A percentile compares a stretch with the other conserved stretches of the same genome.
Conservation (phyloP, 116 monocot genomes). For the Cymodocea nodosa region DNA sequence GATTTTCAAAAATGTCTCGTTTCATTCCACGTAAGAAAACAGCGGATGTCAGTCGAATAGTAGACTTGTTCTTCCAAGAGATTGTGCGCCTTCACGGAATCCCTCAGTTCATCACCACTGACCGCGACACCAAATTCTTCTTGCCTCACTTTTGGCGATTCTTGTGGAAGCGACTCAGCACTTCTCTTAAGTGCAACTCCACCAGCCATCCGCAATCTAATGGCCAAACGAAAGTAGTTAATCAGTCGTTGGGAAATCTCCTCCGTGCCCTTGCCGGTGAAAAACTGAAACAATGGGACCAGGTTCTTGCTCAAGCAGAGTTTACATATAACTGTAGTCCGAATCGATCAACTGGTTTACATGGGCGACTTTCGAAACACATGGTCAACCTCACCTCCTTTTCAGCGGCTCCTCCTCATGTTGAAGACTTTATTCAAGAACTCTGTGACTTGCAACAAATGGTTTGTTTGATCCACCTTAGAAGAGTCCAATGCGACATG, state of each 20-base stretch:
- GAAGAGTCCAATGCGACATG: too few species aligned
- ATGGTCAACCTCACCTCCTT: too few species aligned
- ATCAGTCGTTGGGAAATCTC: background rate
- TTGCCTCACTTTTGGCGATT: background rate
- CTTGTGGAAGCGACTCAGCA: background rate
- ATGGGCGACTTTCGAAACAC: background rate
- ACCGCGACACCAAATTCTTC: constrained; percentile 1
- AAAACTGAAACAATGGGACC: background rate
- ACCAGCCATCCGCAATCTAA: too few species aligned
- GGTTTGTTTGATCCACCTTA: too few species aligned
- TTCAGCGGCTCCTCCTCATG: too few species aligned
- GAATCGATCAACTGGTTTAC: background rate
- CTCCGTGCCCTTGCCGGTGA: background rate
- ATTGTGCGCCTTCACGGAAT: background rate
- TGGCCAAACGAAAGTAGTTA: too few species aligned
- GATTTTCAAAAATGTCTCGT: constrained; percentile 9
- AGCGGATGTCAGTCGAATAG: background rate
- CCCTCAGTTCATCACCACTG: background rate
- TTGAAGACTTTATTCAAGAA: too few species aligned
- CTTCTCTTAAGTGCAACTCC: background rate
- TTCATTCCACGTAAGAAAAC: constrained; percentile 8
- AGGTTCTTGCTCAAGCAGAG: background rate
- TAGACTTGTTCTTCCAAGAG: background rate
- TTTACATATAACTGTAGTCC: background rate
- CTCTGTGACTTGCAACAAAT: too few species aligned